Conservation (phyloP, 805 yeast species). For the Vanderwaltozyma polyspora region DNA sequence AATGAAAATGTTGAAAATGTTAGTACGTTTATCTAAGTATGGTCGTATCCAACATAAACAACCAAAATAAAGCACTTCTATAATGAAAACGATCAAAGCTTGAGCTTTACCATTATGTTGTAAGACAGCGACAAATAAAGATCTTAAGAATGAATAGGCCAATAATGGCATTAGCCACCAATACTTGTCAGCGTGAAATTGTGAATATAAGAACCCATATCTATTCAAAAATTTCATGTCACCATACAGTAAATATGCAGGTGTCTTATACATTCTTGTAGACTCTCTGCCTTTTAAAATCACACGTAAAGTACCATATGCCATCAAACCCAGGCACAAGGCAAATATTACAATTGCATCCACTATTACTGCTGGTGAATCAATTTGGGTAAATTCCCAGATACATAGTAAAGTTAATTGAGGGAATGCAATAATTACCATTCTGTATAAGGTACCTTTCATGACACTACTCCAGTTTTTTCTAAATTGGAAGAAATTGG, state of each 20-base stretch:
- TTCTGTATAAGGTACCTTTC: constrained; percentile 81
- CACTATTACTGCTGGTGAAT: constrained; percentile 73
- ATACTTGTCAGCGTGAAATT: constrained; percentile 76
- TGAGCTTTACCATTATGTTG: constrained; percentile 75
- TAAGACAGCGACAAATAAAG: constrained; percentile 76
- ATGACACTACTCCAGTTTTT: constrained; percentile 72
- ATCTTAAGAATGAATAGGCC: constrained; percentile 55
- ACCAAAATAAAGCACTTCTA: constrained; percentile 63
- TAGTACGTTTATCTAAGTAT: constrained; percentile 88
- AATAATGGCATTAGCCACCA: constrained; percentile 67
- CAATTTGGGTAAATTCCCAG: constrained; percentile 81
- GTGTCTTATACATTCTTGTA: constrained; percentile 62
- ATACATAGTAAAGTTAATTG: constrained; percentile 70
- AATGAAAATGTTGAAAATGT: constrained; percentile 82
- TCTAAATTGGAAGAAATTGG: constrained; percentile 67
- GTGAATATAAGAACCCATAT: constrained; percentile 88
- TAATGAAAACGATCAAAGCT: constrained; percentile 61
- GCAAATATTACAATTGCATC: constrained; percentile 64
- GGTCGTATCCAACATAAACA: constrained; percentile 67
- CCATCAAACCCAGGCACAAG: constrained; percentile 46
- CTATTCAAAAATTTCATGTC: constrained; percentile 70
- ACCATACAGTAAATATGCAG: constrained; percentile 85
- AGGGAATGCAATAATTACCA: constrained; percentile 76
- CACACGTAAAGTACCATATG: constrained; percentile 68
- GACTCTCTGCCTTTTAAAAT: constrained; percentile 65